Evolutionary conservation across 208 protist species (phyloP), one percentile per base, ranked within the genome.

Genomic region (Trypanosoma vivax): DNA sequence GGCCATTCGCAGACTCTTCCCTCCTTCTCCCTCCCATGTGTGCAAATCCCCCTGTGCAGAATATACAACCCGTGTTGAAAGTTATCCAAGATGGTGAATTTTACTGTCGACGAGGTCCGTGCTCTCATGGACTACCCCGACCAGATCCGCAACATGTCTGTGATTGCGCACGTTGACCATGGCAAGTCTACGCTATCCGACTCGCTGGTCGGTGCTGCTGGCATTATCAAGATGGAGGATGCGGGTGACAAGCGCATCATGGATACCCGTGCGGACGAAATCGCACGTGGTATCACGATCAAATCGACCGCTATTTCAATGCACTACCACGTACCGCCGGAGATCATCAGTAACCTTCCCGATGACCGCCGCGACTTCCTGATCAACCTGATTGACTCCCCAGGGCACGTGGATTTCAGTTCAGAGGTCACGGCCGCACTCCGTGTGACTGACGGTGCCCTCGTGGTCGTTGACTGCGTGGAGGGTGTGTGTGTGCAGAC

Each of bases 401-500:
- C 94, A 43, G 97, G 97, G 45, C 98, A 99, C 92, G 97, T 99
- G 50, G 98, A 99, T 72, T 99, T 99, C 81, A 98, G 92, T 14
- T 98, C 97, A 60, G 98, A 99, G 78, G 98, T 99, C 50, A 99
- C 98, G 45, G 97, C 98, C 40, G 98, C 98, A 30, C 94, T 99
- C 29, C 92, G 98, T 89, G 97, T 99, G 55, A 99, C 98, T 52
- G 98, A 99, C 77, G 98, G 98, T 78, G 98, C 97, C 43, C 76
- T 99, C 9, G 97, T 99, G 45, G 98, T 99, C 54, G 56, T 99
- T 38, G 98, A 99, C 68, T 98, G 89, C 67, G 94, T 99, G 55
- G 95, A 98, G 70, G 98, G 98, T 75, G 97, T 99, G 51, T 99
- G 96, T 73, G 98, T 99, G 27, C 97, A 99, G 86, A 99, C 98